phyloP scores from a whole-genome alignment of 2,329 filamentous ascomycete genomes.

The Neonectria neomacrospora region DNA sequence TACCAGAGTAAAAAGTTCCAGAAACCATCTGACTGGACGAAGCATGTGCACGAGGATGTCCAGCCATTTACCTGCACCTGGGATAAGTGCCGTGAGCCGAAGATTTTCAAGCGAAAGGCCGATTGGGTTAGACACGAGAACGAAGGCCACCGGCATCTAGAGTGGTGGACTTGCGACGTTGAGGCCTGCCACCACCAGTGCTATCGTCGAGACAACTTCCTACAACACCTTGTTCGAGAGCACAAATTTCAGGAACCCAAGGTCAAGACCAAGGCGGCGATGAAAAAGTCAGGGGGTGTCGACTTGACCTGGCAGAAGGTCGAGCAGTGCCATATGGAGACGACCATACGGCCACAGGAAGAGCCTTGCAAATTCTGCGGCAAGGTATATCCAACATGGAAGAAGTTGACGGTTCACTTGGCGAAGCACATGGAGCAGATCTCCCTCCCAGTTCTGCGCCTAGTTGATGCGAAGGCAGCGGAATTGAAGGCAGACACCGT shows the following conservation, averaged over 20 bases:
- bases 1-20: conserved; percentile 86
- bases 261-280: conserved; percentile 76
- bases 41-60: conserved; percentile 93
- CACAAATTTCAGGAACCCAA: conserved; percentile 89
- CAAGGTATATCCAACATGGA: conserved; percentile 84
- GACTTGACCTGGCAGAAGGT: conserved; percentile 82
- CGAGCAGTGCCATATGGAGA: conserved; percentile 80
- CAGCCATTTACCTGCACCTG: conserved; percentile 95
- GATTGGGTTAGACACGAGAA: conserved; percentile 97
- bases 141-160: conserved; percentile 87
- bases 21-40: conserved; percentile 96
- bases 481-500: conserved; percentile 70
- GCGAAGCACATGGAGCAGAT: conserved; percentile 96
- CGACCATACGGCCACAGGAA: conserved; percentile 70
- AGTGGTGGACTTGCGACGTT: conserved; percentile 90
- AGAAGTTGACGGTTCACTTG: conserved; percentile 92
- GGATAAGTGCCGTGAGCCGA: conserved; percentile 81
- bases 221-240: conserved; percentile 91
- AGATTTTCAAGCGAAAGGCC: conserved; percentile 94
- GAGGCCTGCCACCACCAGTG: conserved; percentile 84
- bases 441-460: conserved; percentile 79
- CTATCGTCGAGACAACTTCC: conserved; percentile 90
- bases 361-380: conserved; percentile 91
- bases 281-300: conserved; percentile 66
- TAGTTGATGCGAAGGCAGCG: conserved; percentile 61